A percentile compares a stretch with the other conserved stretches of the same genome.
Conservation (phyloP, 352 stramenopile species). For the Phytophthora crassamura region DNA sequence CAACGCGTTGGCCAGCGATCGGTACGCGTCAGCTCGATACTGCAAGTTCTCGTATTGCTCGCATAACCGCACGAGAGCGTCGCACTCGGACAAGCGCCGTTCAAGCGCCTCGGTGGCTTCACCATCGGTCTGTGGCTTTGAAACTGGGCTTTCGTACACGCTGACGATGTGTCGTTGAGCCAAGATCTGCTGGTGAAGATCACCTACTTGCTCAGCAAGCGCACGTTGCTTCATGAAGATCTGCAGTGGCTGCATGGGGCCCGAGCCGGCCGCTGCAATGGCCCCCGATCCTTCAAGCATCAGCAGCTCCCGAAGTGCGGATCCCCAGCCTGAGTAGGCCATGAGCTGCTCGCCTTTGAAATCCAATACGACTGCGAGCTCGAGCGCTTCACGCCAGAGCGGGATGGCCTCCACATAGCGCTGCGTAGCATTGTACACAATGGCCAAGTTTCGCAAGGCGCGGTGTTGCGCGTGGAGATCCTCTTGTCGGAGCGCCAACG, state of each 20-base stretch:
- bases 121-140: conserved; percentile 21
- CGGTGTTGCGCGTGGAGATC: conserved; percentile 63
- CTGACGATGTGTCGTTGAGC: conserved; percentile 57
- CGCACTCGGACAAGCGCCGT: conserved; percentile 54
- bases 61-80: conserved; percentile 51
- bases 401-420: conserved; percentile 55
- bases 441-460: conserved; percentile 58
- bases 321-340: conserved; percentile 53
- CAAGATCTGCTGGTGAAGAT: conserved; percentile 52
- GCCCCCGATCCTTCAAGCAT: conserved; percentile 25
- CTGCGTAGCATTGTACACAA: conserved; percentile 51
- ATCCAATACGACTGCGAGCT: conserved; percentile 52
- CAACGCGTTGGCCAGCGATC: conserved; percentile 62
- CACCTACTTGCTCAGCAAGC: conserved; percentile 48
- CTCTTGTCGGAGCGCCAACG: conserved; percentile 54
- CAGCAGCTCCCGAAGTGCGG: conserved; percentile 42
- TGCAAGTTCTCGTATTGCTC: conserved; percentile 47
- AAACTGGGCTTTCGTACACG: conserved; percentile 54
- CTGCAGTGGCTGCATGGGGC: conserved; percentile 32
- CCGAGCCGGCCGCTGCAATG: conserved; percentile 10
- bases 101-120: conserved; percentile 33
- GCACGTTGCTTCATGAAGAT: conserved; percentile 57
- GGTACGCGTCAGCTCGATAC: conserved; percentile 52
- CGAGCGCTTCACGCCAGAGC: conserved; percentile 60
- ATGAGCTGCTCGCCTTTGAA: conserved; percentile 50